These are phyloP conservation scores for Acacia concinna DNA, from an alignment of 331 rosid species.

Conservation along the genomic window DNA sequence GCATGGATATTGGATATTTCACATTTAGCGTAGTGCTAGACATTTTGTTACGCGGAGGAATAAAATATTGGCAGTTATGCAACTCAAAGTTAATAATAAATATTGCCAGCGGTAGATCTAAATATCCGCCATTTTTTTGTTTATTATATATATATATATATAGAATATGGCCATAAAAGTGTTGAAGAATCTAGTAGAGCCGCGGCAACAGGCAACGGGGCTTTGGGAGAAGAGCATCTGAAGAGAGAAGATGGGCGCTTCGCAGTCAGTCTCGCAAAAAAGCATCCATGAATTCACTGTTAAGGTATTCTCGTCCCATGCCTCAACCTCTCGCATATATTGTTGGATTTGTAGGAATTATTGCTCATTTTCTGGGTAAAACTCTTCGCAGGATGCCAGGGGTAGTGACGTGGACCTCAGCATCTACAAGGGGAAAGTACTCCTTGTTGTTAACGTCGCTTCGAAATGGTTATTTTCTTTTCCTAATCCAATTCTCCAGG, in stretches of 20 bases:
- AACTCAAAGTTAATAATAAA: neutral
- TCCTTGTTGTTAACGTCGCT: conserved; percentile 88
- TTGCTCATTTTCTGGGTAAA: neutral
- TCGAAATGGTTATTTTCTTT: conserved; percentile 74
- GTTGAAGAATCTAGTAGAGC: neutral
- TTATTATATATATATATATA: neutral
- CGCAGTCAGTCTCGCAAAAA: conserved; percentile 55
- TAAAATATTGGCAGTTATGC: neutral
- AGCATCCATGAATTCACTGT: conserved; percentile 81
- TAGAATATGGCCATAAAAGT: conserved; percentile 26
- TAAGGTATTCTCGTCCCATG: conserved; percentile 48
- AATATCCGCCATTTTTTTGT: neutral
- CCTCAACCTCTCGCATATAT: neutral
- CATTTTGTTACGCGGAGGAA: conserved; percentile 2
- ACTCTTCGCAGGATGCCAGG: conserved; percentile 54
- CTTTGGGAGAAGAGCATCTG: neutral
- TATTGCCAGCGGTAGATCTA: neutral
- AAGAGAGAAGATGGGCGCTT: conserved; percentile 62
- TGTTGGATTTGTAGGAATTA: neutral
- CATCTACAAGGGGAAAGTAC: conserved; percentile 71
- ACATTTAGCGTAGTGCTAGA: neutral
- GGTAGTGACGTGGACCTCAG: conserved; percentile 76
- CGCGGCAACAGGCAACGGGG: neutral
- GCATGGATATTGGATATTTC: neutral
- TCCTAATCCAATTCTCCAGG: neutral